Base-by-base conservation (phyloP, 225 moss, liverwort and hornwort species). In the Ulota crispa region DNA sequence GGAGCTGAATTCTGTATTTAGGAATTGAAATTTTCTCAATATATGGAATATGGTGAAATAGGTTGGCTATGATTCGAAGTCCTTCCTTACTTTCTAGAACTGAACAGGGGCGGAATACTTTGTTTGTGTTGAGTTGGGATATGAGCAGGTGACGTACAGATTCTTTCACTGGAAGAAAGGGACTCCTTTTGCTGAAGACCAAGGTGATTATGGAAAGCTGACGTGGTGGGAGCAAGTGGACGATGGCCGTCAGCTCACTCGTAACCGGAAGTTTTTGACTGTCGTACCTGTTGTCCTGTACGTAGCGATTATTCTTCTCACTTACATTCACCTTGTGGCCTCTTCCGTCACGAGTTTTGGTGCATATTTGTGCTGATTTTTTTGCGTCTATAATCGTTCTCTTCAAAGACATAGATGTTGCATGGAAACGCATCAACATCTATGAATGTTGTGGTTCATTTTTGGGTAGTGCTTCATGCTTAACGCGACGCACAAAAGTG, bases 151-250 rank as follows among this genome's bases (percentile, higher is more conserved):
- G 70, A 98, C 97, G 0, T 98, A 98, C 83, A 86, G 97, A 60
- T 98, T 98, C 81, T 98, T 98, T 69, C 97, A 98, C 78, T 98
- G 97, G 97, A 95, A 93, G 85, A 98, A 98, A 65, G 97, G 97
- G 23, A 94, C 95, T 27, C 97, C 97, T 23, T 98, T 98, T 50
- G 97, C 90, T 45, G 97, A 98, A 92, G 97, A 98, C 82, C 97
- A 98, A 86, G 97, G 97, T 64, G 93, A 95, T 88, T 98, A 98
- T 81, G 95, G 94, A 78, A 95, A 93, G 85, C 81, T 98, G 31
- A 98, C 97, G 23, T 98, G 97, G 97, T 98, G 95, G 97, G 97
- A 98, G 81, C 97, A 98, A 92, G 94, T 98, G 68, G 97, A 98
- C 75, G 94, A 98, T 83, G 97, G 97, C 63, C 89, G 97, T 68